phyloP scores from a whole-genome alignment of 2,329 filamentous ascomycete species.

The Phialocephala sp. region DNA sequence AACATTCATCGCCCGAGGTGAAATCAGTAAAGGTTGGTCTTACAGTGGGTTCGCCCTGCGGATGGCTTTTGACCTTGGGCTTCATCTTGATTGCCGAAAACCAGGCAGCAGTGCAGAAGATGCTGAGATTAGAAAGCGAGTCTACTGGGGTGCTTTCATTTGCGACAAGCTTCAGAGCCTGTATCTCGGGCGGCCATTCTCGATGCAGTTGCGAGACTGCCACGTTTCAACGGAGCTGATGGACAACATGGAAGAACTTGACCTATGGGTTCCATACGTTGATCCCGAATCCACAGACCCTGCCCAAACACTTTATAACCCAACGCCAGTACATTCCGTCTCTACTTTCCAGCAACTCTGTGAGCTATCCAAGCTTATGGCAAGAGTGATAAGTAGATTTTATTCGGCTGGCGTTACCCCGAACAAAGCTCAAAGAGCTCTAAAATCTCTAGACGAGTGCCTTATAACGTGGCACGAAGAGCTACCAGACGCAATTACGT shows the following conservation, averaged over 20 bases:
- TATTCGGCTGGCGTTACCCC: slow-evolving; percentile 41
- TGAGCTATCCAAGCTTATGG: slow-evolving; percentile 46
- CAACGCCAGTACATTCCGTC: background rate
- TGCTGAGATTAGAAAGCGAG: slow-evolving; percentile 40
- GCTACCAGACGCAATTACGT: slow-evolving; percentile 35
- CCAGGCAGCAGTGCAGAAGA: slow-evolving; percentile 42
- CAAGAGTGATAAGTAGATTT: slow-evolving; percentile 45
- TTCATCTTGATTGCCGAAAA: slow-evolving; percentile 45
- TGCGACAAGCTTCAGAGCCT: slow-evolving; percentile 43
- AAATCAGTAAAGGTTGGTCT: slow-evolving; percentile 43
- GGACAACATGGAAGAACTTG: slow-evolving; percentile 40
- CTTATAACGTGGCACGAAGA: slow-evolving; percentile 34
- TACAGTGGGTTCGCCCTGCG: slow-evolving; percentile 48
- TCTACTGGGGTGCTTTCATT: slow-evolving; percentile 45
- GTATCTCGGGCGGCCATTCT: slow-evolving; percentile 41
- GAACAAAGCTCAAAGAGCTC: slow-evolving; percentile 37
- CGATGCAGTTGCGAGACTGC: slow-evolving; percentile 36
- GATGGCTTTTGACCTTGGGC: slow-evolving; percentile 49
- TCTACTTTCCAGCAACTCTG: slow-evolving; percentile 38
- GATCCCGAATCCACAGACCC: background rate
- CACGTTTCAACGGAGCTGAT: slow-evolving; percentile 36
- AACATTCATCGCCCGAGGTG: slow-evolving; percentile 36
- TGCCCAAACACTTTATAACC: background rate
- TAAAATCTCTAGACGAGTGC: slow-evolving; percentile 42
- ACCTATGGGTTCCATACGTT: slow-evolving; percentile 4